Percentiles rank a stretch among this genome's conserved stretches.
Evolutionary conservation across 106 monocot species (phyloP).

Genomic region (Posidonia australis): DNA sequence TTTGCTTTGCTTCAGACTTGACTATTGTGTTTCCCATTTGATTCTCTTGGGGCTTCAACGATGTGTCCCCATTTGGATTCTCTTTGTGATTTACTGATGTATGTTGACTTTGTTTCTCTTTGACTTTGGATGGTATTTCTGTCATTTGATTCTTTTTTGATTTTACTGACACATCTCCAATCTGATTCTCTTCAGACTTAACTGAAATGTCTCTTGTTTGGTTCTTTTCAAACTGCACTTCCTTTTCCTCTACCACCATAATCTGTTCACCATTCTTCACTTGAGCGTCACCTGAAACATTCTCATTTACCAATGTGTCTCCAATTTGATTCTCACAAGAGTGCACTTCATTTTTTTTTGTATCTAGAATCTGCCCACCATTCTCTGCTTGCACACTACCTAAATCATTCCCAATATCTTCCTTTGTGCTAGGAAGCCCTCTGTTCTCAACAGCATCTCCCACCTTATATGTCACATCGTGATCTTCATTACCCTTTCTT

Average conservation of each 20-base stretch:
- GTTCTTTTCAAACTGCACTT: conserved; percentile 16
- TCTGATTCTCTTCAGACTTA: conserved; percentile 19
- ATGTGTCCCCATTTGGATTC: not conserved
- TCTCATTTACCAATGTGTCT: too few species aligned
- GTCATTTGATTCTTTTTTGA: not conserved
- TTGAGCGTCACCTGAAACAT: not conserved
- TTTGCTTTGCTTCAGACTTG: not conserved
- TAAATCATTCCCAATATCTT: too few species aligned
- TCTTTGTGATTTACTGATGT: not conserved
- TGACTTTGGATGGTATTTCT: not conserved
- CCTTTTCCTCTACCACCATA: conserved; percentile 8
- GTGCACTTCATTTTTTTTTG: too few species aligned
- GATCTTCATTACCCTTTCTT: too few species aligned
- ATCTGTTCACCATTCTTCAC: not conserved
- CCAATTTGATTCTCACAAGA: too few species aligned
- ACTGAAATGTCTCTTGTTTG: conserved; percentile 8
- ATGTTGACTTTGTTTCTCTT: not conserved
- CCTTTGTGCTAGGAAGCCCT: too few species aligned
- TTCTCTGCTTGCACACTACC: too few species aligned
- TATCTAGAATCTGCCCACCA: too few species aligned
- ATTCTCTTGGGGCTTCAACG: not conserved
- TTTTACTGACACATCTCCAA: not conserved
- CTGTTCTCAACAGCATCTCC: too few species aligned
- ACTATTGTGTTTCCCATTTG: not conserved
- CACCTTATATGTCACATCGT: too few species aligned